Conservation (phyloP, 2,329 filamentous ascomycete genomes). For the Fusarium longipes region DNA sequence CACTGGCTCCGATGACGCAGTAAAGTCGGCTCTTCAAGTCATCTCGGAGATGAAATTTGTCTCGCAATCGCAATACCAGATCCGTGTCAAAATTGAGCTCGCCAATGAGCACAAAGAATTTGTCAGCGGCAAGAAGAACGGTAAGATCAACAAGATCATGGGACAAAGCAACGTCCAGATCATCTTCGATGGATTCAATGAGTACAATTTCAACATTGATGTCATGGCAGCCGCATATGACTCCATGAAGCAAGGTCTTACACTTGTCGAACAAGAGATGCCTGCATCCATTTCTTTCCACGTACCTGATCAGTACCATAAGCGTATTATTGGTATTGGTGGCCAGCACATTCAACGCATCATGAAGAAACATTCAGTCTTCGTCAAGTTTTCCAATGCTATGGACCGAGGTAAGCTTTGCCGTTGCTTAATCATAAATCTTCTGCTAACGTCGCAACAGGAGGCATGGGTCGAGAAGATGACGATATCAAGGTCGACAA, state of each 20-base stretch:
- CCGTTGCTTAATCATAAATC: constrained; percentile 3
- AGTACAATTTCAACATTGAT: constrained; percentile 99
- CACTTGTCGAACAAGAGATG: constrained; percentile 98
- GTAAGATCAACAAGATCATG: constrained; percentile 99
- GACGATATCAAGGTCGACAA: constrained; percentile 99
- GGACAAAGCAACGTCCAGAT: constrained; percentile 99
- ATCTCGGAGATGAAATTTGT: constrained; percentile 93
- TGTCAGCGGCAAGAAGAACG: constrained; percentile 99
- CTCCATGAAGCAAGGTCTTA: constrained; percentile 90
- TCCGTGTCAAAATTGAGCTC: constrained; percentile 97
- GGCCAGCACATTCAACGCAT: constrained; percentile 99
- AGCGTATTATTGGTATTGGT: constrained; percentile 98
- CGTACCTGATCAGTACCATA: constrained; percentile 98
- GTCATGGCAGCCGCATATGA: constrained; percentile 93
- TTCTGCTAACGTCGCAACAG: constrained; percentile 47
- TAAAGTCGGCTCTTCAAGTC: constrained; percentile 94
- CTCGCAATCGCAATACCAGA: constrained; percentile 87
- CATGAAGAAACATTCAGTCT: constrained; percentile 99
- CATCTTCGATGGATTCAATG: constrained; percentile 98
- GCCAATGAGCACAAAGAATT: constrained; percentile 99
- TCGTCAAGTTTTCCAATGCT: constrained; percentile 99
- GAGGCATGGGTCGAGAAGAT: constrained; percentile 88
- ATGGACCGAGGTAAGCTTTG: constrained; percentile 82
- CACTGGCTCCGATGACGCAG: constrained; percentile 94
- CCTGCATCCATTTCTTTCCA: constrained; percentile 99